Evolutionary conservation across 176 grass and related monocot species (phyloP).

Genomic region (Pharus latifolius): DNA sequence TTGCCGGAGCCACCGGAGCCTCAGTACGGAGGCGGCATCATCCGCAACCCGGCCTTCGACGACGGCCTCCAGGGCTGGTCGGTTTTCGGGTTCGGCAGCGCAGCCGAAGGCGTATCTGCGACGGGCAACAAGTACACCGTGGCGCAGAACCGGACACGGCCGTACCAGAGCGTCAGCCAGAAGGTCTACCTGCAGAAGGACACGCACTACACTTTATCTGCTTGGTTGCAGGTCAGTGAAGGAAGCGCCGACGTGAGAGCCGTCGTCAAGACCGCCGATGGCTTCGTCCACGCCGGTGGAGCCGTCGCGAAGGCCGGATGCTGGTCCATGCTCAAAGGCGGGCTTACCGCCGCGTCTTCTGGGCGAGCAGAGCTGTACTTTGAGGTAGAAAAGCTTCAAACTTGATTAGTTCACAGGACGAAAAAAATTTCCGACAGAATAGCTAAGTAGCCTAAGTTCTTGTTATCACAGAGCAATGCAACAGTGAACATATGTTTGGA

Average conservation of each 20-base stretch:
- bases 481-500: slow-evolving; percentile 68
- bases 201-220: slow-evolving; percentile 54
- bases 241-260: slow-evolving; percentile 35
- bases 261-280: slow-evolving; percentile 44
- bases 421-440: not conserved
- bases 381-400: slow-evolving; percentile 18
- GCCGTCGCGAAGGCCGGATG: slow-evolving; percentile 46
- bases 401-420: not conserved
- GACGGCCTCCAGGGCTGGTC: slow-evolving; percentile 32
- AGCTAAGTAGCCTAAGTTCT: not conserved
- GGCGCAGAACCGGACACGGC: slow-evolving; percentile 9
- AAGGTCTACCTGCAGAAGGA: slow-evolving; percentile 38
- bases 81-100: slow-evolving; percentile 19
- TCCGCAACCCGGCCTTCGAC: slow-evolving; percentile 51
- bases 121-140: slow-evolving; percentile 38
- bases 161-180: slow-evolving; percentile 56
- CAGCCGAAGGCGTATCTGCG: slow-evolving; percentile 8
- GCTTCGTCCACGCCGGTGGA: slow-evolving; percentile 38
- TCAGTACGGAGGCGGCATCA: slow-evolving; percentile 50
- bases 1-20: slow-evolving; percentile 37
- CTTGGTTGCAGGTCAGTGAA: slow-evolving; percentile 62
- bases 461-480: slow-evolving; percentile 37
- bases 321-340: slow-evolving; percentile 96
- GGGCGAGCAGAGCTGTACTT: slow-evolving; percentile 69
- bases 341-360: slow-evolving; percentile 45